Base-by-base conservation (phyloP, 352 stramenopile species). In the Globisporangium lucens region DNA sequence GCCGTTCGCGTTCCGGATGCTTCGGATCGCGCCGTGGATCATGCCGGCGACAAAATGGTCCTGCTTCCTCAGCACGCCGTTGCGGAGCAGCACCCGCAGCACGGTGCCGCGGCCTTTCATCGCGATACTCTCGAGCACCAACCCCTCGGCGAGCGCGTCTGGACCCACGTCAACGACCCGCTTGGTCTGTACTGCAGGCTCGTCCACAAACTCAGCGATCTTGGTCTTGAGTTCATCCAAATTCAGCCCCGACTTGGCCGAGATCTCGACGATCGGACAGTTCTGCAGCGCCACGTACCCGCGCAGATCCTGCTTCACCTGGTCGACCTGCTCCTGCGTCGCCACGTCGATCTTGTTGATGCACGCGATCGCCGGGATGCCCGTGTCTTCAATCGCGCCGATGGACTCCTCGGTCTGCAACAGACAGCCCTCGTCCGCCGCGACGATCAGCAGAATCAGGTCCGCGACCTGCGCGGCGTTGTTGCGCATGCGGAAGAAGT, bases 401-500 rank as follows among this genome's bases (percentile, higher is more conserved):
- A 97, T 98, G 1, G 94, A 98, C 74, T 99, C 98, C 29, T 96
- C 86, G 15, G 98, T 99, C 81, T 99, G 98, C 61, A 98, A 79
- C 61, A 98, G 93, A 56, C 99, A 87, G n/a, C 97, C 97, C 89
- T 99, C 98, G 77, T 99, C 98, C 0, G 95, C 98, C 0, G 98
- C 97, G 5, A 99, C 94, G 35, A 99, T 97, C 3, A 99, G 75
- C 64, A 97, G 56, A 20, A 99, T 91, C 2, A 99, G 89, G 67
- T 99, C 98, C 6, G 98, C 98, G n/a, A 99, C 93, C 56, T 98
- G 95, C 1, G 97, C 96, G 6, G 98, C 98, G 55, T 93, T 93
- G 58, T 91, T 89, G 43, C 98, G 89, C 97, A 99, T 99, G 36
- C 97, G 92, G n/a, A 95, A 98, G 75, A 99, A 99, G 63, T 98